Evolutionary conservation across 805 yeast genomes (phyloP).

Genomic region (Cyberlindnera xylosilytica): DNA sequence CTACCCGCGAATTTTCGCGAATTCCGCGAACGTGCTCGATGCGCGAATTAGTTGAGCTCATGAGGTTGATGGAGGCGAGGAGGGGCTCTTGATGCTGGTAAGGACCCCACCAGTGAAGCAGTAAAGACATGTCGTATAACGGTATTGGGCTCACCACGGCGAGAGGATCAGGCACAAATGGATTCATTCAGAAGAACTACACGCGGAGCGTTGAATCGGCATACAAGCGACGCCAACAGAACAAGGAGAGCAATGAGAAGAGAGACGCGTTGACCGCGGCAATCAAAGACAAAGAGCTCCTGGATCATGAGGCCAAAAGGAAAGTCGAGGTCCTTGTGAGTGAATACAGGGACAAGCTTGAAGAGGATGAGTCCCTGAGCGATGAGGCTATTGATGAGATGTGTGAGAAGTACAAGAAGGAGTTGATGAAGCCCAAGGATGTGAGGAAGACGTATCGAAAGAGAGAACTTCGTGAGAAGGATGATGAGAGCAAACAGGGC

Average conservation of each 20-base stretch:
- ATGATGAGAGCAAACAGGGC: constrained; percentile 1
- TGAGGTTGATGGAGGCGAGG: too few species aligned
- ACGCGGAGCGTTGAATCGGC: constrained; percentile 33
- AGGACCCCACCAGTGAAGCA: neutral
- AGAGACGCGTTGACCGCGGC: constrained; percentile 9
- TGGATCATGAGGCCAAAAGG: constrained; percentile 23
- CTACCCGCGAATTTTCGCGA: too few species aligned
- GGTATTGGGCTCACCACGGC: constrained; percentile 57
- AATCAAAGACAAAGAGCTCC: constrained; percentile 19
- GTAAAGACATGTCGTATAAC: constrained; percentile 46
- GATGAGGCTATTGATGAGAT: constrained; percentile 35
- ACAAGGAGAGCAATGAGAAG: constrained; percentile 14
- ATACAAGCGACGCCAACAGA: constrained; percentile 35
- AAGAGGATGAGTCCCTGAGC: constrained; percentile 39
- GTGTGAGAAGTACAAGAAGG: constrained; percentile 30
- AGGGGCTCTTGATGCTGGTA: too few species aligned
- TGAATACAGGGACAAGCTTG: constrained; percentile 49
- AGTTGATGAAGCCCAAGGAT: constrained; percentile 16
- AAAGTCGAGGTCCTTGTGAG: constrained; percentile 37
- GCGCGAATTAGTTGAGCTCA: too few species aligned
- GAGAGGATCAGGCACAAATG: constrained; percentile 63
- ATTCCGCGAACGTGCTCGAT: too few species aligned
- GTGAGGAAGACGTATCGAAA: constrained; percentile 13
- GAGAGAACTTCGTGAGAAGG: constrained; percentile 9
- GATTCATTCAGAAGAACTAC: constrained; percentile 48